These are phyloP conservation scores for Hericium erinaceus DNA, from an alignment of 768 basidiomycete genomes.

Conservation along the genomic window DNA sequence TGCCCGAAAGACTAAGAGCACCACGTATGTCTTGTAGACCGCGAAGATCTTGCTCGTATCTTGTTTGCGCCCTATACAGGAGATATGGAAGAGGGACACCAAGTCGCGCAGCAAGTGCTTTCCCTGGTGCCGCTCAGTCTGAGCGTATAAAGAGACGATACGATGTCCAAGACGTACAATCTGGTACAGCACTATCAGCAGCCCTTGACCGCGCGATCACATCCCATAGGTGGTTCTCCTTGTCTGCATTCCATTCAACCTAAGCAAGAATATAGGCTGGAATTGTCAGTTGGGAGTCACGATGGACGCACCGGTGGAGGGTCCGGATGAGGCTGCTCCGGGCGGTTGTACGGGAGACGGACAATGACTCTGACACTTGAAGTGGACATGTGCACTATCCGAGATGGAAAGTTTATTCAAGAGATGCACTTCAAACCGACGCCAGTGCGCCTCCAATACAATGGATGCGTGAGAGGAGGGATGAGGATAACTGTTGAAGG, in stretches of 20 bases:
- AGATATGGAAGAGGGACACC: conserved; percentile 79
- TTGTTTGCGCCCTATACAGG: conserved; percentile 72
- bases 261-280: conserved; percentile 20
- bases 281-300: not conserved
- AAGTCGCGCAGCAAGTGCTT: conserved; percentile 69
- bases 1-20: conserved; percentile 39
- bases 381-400: conserved; percentile 2
- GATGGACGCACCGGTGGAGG: conserved; percentile 54
- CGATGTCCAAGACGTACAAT: conserved; percentile 46
- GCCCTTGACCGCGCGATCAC: conserved; percentile 73
- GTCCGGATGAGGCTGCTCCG: conserved; percentile 56
- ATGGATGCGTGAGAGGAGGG: too few species aligned
- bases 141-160: not conserved
- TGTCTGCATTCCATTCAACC: conserved; percentile 82
- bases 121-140: conserved; percentile 42
- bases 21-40: conserved; percentile 66
- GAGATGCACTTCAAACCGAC: not conserved
- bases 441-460: not conserved
- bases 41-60: conserved; percentile 80
- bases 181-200: conserved; percentile 62
- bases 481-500: too few species aligned
- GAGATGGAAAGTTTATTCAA: not conserved
- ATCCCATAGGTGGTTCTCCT: conserved; percentile 82
- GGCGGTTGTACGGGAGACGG: conserved; percentile 69
- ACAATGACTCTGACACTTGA: conserved; percentile 50